Percentiles rank a stretch among this genome's conserved stretches.
Evolutionary conservation across 1,284 basidiomycete genomes (phyloP).

Genomic region (Ganoderma sinense): DNA sequence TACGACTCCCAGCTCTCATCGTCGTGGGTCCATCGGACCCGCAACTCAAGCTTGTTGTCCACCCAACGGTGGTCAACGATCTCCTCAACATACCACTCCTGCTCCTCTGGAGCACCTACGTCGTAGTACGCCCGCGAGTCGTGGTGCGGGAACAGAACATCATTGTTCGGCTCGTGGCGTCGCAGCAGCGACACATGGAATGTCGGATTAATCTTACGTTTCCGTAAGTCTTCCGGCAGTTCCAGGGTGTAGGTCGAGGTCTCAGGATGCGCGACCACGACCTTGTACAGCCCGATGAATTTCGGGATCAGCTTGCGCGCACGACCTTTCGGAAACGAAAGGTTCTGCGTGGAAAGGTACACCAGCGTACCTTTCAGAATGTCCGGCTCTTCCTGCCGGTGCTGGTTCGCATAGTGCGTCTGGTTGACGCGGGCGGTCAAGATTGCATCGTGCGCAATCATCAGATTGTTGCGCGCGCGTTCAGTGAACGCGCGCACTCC

Average conservation of each 20-base stretch:
- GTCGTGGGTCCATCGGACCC: constrained; percentile 29
- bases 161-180: constrained; percentile 33
- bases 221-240: constrained; percentile 33
- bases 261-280: constrained; percentile 22
- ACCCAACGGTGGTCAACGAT: constrained; percentile 33
- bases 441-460: constrained; percentile 38
- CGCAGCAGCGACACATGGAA: constrained; percentile 38
- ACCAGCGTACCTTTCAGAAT: constrained; percentile 36
- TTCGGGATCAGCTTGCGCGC: constrained; percentile 42
- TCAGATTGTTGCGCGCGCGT: constrained; percentile 23
- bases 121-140: constrained; percentile 33
- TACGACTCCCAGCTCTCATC: constrained; percentile 25
- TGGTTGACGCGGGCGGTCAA: constrained; percentile 34
- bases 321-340: constrained; percentile 41
- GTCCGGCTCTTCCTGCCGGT: constrained; percentile 19
- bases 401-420: constrained; percentile 37
- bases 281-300: constrained; percentile 43
- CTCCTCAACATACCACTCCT: constrained; percentile 33
- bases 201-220: constrained; percentile 33
- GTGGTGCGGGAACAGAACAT: constrained; percentile 33
- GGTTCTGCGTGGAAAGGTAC: constrained; percentile 44
- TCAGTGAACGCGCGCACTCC: constrained; percentile 35
- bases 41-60: constrained; percentile 24
- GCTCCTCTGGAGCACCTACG: constrained; percentile 31
- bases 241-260: constrained; percentile 38